Percentiles rank a stretch among this genome's conserved stretches.
These are phyloP conservation scores for Lactarius tabidus DNA, from an alignment of 768 basidiomycete species.

Conservation along the genomic window DNA sequence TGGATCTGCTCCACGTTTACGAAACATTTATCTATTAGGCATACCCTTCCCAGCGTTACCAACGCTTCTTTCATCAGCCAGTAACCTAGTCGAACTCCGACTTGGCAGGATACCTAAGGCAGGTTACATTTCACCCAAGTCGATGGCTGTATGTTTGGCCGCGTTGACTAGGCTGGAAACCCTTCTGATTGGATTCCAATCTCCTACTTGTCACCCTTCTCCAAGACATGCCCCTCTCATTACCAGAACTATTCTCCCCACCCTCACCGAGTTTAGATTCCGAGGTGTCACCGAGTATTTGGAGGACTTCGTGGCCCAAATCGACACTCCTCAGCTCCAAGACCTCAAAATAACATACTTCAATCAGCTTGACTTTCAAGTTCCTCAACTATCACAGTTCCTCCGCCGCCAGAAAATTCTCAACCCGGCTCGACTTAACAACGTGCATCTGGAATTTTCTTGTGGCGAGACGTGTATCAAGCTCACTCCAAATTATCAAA, in stretches of 20 bases:
- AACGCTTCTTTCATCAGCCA: background rate
- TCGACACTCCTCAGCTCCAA: background rate
- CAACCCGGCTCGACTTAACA: background rate
- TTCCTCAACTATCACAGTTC: background rate
- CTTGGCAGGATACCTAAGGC: background rate
- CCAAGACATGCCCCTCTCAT: background rate
- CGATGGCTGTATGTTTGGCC: background rate
- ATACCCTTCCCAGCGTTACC: background rate
- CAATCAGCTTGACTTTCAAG: background rate
- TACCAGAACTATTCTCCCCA: background rate
- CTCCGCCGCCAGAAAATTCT: background rate
- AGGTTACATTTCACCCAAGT: background rate
- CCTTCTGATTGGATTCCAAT: background rate
- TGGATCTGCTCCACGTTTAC: background rate
- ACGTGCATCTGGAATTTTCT: background rate
- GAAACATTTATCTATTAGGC: background rate
- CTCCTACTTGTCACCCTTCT: background rate
- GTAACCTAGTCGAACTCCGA: background rate
- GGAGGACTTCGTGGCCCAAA: background rate
- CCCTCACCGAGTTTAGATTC: background rate
- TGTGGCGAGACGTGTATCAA: background rate
- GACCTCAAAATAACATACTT: background rate
- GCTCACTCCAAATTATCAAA: background rate
- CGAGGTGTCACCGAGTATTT: background rate
- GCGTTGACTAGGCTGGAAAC: background rate